Conservation (phyloP, 805 yeast genomes). For the Hemisphaericaspora nanyangensis region DNA sequence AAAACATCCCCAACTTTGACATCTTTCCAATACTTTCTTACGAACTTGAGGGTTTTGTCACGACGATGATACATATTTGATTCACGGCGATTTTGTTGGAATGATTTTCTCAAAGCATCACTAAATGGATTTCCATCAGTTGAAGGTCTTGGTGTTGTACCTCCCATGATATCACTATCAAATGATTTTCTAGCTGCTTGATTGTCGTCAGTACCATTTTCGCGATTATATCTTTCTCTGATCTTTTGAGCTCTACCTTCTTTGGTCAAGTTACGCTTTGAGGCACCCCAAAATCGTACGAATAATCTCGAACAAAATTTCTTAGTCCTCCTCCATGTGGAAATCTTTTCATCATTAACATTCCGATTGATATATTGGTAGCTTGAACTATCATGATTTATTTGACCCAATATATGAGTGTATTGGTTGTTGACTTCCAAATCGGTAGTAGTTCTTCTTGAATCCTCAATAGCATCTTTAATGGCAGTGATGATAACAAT, state of each 20-base stretch:
- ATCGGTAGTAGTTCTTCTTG: conserved; percentile 67
- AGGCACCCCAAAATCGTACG: conserved; percentile 21
- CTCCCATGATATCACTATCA: conserved; percentile 22
- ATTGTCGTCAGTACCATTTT: conserved; percentile 1
- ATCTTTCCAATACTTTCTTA: conserved; percentile 57
- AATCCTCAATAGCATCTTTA: conserved; percentile 80
- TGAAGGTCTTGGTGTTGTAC: conserved; percentile 13
- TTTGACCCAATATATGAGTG: conserved; percentile 55
- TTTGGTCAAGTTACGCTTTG: conserved; percentile 29
- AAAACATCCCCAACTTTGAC: conserved; percentile 73
- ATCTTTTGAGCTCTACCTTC: conserved; percentile 32
- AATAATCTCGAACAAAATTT: conserved; percentile 40
- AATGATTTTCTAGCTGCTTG: conserved; percentile 24
- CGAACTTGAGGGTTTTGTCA: conserved; percentile 25
- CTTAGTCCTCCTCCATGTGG: conserved; percentile 67
- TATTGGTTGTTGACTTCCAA: conserved; percentile 71
- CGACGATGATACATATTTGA: conserved; percentile 1
- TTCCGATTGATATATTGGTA: conserved; percentile 48
- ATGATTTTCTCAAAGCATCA: conserved; percentile 12
- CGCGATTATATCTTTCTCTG: conserved; percentile 12
- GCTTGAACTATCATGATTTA: conserved; percentile 14
- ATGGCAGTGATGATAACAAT: conserved; percentile 72
- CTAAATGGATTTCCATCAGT: conserved; percentile 14
- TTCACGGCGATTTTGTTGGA: conserved; percentile 14
- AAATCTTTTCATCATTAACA: conserved; percentile 58